These are phyloP conservation scores for Saxophila tyrrhenica DNA, from an alignment of 495 filamentous ascomycete genomes.

Conservation along the genomic window DNA sequence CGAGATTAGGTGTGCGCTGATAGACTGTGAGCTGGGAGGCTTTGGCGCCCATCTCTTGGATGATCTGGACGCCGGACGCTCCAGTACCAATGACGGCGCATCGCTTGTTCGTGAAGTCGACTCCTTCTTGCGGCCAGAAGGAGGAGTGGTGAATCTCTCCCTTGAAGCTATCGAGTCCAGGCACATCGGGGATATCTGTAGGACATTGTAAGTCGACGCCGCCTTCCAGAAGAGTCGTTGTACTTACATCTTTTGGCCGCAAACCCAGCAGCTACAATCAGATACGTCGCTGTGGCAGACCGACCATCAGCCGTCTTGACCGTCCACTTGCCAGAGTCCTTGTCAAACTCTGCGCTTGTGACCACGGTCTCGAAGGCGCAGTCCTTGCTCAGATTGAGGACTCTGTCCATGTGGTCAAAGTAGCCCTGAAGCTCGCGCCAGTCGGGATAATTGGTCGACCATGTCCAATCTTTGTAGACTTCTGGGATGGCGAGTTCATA, in stretches of 20 bases:
- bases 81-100: conserved; percentile 51
- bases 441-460: conserved; percentile 40
- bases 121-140: conserved; percentile 44
- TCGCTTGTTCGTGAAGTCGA: conserved; percentile 41
- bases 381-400: conserved; percentile 41
- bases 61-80: conserved; percentile 37
- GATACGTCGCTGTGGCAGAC: conserved; percentile 32
- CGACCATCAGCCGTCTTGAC: conserved; percentile 39
- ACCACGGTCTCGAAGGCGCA: conserved; percentile 40
- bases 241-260: conserved; percentile 33
- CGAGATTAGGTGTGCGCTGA: conserved; percentile 31
- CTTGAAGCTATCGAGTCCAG: conserved; percentile 43
- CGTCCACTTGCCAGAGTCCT: conserved; percentile 33
- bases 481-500: conserved; percentile 44
- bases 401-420: conserved; percentile 44
- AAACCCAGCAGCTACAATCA: conserved; percentile 39
- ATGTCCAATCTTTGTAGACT: conserved; percentile 42
- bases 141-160: conserved; percentile 46
- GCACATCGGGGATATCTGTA: conserved; percentile 34
- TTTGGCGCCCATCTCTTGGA: conserved; percentile 33
- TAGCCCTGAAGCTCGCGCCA: conserved; percentile 41
- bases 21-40: conserved; percentile 37
- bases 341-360: conserved; percentile 36
- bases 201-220: conserved; percentile 5
- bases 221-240: conserved; percentile 41